Conservation (phyloP, 768 basidiomycete genomes). For the Leccinum olivaceopallidum region DNA sequence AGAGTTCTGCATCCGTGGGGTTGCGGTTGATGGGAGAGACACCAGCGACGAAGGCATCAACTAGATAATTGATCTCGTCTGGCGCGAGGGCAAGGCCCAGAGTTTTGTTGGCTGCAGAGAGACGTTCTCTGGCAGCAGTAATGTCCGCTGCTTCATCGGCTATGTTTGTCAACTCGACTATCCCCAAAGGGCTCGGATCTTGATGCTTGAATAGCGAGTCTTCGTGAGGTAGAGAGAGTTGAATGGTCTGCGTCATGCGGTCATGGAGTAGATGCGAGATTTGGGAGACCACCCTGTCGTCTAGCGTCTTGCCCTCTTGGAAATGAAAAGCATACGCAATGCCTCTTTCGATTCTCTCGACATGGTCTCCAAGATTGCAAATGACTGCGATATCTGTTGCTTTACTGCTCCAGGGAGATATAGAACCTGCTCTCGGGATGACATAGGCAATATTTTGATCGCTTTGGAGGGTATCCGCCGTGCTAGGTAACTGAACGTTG, state of each 20-base stretch:
- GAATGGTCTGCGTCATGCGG: conserved; percentile 92
- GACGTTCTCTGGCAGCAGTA: conserved; percentile 54
- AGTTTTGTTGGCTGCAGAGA: conserved; percentile 75
- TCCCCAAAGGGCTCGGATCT: conserved; percentile 65
- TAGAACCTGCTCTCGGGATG: conserved; percentile 82
- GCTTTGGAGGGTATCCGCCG: conserved; percentile 36
- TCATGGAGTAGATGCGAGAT: conserved; percentile 83
- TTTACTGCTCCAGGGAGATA: conserved; percentile 99
- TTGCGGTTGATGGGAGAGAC: conserved; percentile 67
- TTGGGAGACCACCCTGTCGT: conserved; percentile 45
- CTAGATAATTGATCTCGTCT: conserved; percentile 91
- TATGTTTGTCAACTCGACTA: conserved; percentile 56
- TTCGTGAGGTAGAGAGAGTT: conserved; percentile 57
- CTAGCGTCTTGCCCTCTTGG: conserved; percentile 40
- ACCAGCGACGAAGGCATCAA: conserved; percentile 84
- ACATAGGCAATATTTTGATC: conserved; percentile 61
- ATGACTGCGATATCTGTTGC: conserved; percentile 92
- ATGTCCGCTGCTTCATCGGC: conserved; percentile 26
- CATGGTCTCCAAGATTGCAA: conserved; percentile 71
- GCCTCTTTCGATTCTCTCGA: conserved; percentile 89
- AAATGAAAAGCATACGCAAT: conserved; percentile 64
- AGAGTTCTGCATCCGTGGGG: conserved; percentile 96
- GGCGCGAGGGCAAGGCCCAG: conserved; percentile 88
- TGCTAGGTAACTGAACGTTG: conserved; percentile 52
- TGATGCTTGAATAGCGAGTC: conserved; percentile 59